Evolutionary conservation across 495 filamentous ascomycete genomes (phyloP).

Genomic region (Symbiotaphrina buchneri): DNA sequence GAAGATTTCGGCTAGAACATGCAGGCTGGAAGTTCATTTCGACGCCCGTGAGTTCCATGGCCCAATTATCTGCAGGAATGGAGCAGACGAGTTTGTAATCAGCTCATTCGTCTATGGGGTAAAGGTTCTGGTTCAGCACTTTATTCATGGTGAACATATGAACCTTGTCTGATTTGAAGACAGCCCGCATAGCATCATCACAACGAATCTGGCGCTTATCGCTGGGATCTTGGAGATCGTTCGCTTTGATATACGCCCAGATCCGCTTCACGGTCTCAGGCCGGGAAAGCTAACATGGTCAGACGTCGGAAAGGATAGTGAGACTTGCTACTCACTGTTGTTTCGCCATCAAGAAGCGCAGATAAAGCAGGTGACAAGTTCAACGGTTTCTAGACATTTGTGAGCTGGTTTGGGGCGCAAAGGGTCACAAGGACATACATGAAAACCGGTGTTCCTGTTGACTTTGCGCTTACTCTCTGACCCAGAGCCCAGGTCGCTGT

Average conservation of each 20-base stretch:
- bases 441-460: constrained; percentile 43
- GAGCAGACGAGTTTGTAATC: too few species aligned
- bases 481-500: constrained; percentile 4
- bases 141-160: constrained; percentile 99
- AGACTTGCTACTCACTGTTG: constrained; percentile 13
- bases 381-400: constrained; percentile 31
- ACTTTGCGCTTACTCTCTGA: constrained; percentile 20
- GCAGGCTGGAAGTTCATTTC: too few species aligned
- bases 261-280: constrained; percentile 90
- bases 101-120: constrained; percentile 35
- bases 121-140: constrained; percentile 45
- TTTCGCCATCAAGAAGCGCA: constrained; percentile 26
- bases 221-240: constrained; percentile 69
- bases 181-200: constrained; percentile 69
- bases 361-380: constrained; percentile 42
- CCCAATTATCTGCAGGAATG: constrained; percentile 10
- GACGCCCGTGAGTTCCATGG: neutral
- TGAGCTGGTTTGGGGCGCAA: constrained; percentile 4
- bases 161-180: constrained; percentile 77
- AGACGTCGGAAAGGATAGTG: neutral
- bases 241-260: constrained; percentile 79
- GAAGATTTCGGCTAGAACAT: too few species aligned
- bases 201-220: constrained; percentile 85
- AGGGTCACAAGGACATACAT: constrained; percentile 21
- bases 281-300: constrained; percentile 45